Conservation (phyloP, 345 rosid genomes). For the Gossypium arboreum region DNA sequence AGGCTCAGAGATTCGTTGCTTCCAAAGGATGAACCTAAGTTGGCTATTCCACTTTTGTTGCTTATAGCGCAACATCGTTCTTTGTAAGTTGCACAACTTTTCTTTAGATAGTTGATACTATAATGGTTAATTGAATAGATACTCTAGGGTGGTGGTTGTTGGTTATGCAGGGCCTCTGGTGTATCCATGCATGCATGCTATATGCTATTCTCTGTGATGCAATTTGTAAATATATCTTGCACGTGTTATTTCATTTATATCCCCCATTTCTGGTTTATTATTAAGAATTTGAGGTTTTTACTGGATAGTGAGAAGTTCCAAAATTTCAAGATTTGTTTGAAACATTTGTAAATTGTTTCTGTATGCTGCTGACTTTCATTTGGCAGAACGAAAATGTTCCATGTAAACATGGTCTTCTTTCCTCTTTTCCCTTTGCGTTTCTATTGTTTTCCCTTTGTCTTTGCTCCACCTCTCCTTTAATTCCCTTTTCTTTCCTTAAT, state of each 20-base stretch:
- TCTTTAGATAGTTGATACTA: not conserved
- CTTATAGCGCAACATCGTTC: conserved; percentile 97
- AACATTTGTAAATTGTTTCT: not conserved
- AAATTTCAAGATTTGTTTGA: too few species aligned
- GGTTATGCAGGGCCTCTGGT: not conserved
- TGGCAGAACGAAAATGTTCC: not conserved
- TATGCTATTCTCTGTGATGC: not conserved
- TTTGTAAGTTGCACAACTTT: conserved; percentile 51
- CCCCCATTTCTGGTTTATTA: not conserved
- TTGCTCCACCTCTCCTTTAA: too few species aligned
- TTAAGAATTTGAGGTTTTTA: too few species aligned
- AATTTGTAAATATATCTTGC: not conserved
- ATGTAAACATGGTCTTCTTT: not conserved
- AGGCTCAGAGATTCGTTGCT: conserved; percentile 90
- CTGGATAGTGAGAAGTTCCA: too few species aligned
- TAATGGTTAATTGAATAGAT: not conserved
- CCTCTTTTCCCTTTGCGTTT: not conserved
- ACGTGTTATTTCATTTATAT: not conserved
- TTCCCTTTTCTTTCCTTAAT: too few species aligned
- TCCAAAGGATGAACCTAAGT: conserved; percentile 89
- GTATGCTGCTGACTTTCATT: not conserved
- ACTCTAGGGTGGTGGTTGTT: not conserved
- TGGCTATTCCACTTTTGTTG: conserved; percentile 84
- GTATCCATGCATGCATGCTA: not conserved
- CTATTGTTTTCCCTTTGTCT: not conserved